Evolutionary conservation across 2,329 filamentous ascomycete species (phyloP).

Genomic region (Fusarium sp.): DNA sequence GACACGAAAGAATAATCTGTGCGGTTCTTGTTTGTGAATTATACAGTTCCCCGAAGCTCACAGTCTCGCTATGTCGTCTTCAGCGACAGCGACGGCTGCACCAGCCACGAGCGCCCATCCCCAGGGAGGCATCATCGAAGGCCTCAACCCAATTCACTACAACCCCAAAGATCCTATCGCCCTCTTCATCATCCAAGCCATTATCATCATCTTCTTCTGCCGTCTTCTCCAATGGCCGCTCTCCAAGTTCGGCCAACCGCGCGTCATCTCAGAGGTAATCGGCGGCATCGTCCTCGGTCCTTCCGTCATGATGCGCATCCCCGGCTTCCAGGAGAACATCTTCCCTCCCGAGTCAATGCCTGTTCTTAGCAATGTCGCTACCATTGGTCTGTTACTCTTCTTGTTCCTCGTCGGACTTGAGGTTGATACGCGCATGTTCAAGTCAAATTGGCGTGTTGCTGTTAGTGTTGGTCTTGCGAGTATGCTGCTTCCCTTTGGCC

Average conservation of each 20-base stretch:
- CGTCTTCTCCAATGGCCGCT: slow-evolving; percentile 77
- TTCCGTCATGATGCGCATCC: slow-evolving; percentile 88
- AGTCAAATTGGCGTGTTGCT: slow-evolving; percentile 84
- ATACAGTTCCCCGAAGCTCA: neutral
- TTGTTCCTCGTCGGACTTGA: slow-evolving; percentile 90
- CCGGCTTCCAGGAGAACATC: slow-evolving; percentile 79
- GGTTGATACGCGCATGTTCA: slow-evolving; percentile 82
- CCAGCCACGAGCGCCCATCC: slow-evolving; percentile 53
- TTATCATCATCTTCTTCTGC: slow-evolving; percentile 63
- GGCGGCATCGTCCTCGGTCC: slow-evolving; percentile 88
- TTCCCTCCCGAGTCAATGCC: slow-evolving; percentile 83
- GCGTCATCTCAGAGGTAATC: slow-evolving; percentile 86
- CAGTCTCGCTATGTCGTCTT: slow-evolving; percentile 16
- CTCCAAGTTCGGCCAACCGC: slow-evolving; percentile 80
- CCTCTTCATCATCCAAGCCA: slow-evolving; percentile 49
- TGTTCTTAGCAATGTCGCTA: slow-evolving; percentile 81
- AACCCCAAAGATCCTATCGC: slow-evolving; percentile 78
- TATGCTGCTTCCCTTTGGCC: slow-evolving; percentile 84
- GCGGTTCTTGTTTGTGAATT: neutral
- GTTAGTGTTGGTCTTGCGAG: slow-evolving; percentile 81
- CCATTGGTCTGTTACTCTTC: slow-evolving; percentile 85
- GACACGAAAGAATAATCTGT: neutral
- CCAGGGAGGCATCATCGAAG: slow-evolving; percentile 76
- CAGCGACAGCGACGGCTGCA: slow-evolving; percentile 30
- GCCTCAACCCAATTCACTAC: slow-evolving; percentile 75